A percentile compares a stretch with the other conserved stretches of the same genome.
Conservation (phyloP, 371 early-diverging fungal species). For the Basidiobolus meristosporus region DNA sequence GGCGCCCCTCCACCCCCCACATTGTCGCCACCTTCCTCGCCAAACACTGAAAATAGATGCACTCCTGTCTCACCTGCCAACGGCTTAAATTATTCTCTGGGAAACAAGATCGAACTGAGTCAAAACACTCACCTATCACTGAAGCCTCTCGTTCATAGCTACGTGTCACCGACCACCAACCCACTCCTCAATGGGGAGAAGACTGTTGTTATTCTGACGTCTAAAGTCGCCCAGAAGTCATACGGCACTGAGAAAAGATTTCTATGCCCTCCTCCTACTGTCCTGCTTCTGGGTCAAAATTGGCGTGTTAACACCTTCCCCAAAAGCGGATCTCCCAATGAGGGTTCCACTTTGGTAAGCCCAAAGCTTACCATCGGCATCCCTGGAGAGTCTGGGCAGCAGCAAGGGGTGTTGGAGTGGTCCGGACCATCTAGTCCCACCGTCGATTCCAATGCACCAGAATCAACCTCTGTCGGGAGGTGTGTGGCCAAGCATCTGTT, state of each 20-base stretch:
- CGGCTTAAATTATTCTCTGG: too few species aligned
- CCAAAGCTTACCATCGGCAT: slow-evolving; percentile 41
- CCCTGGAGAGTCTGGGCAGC: slow-evolving; percentile 3
- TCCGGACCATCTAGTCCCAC: slow-evolving; percentile 8
- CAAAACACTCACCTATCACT: too few species aligned
- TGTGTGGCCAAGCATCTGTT: neutral
- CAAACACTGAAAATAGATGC: too few species aligned
- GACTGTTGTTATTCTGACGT: slow-evolving; percentile 4
- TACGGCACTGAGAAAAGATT: slow-evolving; percentile 75
- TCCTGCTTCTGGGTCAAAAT: slow-evolving; percentile 5
- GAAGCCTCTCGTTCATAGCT: too few species aligned
- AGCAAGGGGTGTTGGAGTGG: slow-evolving; percentile 16
- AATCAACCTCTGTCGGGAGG: neutral
- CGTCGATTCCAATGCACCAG: neutral
- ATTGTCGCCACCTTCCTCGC: too few species aligned
- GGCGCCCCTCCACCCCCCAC: too few species aligned
- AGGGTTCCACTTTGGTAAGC: too few species aligned
- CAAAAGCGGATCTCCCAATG: too few species aligned
- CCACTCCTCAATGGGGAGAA: neutral
- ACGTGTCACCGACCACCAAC: too few species aligned
- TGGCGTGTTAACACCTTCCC: neutral
- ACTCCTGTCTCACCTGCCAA: too few species aligned
- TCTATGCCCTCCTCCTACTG: slow-evolving; percentile 64
- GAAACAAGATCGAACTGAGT: too few species aligned
- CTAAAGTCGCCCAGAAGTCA: slow-evolving; percentile 63